phyloP scores from a whole-genome alignment of 208 protist genomes.

The Acanthamoeba polyphaga region DNA sequence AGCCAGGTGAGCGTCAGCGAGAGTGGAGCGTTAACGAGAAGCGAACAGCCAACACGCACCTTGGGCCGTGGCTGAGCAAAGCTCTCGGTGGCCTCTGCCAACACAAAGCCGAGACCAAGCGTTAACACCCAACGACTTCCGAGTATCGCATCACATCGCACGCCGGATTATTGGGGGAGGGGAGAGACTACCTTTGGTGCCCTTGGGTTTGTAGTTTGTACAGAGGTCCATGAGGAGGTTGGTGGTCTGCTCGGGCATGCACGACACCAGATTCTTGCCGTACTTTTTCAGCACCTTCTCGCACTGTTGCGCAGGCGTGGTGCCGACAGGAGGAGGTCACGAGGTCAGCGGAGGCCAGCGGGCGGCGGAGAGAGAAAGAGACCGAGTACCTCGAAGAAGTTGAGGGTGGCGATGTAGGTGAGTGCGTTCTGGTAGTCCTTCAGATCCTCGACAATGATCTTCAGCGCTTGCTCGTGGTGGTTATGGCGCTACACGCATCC shows the following conservation, averaged over 20 bases:
- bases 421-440: slow-evolving; percentile 89
- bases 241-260: slow-evolving; percentile 86
- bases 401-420: slow-evolving; percentile 90
- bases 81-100: neutral
- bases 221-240: slow-evolving; percentile 88
- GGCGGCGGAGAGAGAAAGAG: neutral
- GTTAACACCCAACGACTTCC: neutral
- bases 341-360: neutral
- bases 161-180: neutral
- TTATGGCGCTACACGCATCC: slow-evolving; percentile 89
- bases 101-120: neutral
- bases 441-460: slow-evolving; percentile 93
- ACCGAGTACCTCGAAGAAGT: slow-evolving; percentile 83
- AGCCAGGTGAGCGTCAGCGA: neutral
- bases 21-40: neutral
- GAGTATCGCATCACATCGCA: neutral
- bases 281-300: slow-evolving; percentile 92
- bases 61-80: slow-evolving; percentile 59
- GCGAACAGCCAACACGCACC: neutral
- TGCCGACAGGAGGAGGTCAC: slow-evolving; percentile 49
- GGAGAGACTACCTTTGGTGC: slow-evolving; percentile 6
- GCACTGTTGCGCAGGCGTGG: slow-evolving; percentile 80
- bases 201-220: slow-evolving; percentile 84
- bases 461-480: slow-evolving; percentile 92
- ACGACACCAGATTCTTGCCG: slow-evolving; percentile 90